These are phyloP conservation scores for Eucalyptus guilfoylei DNA, from an alignment of 345 rosid species.

Conservation along the genomic window DNA sequence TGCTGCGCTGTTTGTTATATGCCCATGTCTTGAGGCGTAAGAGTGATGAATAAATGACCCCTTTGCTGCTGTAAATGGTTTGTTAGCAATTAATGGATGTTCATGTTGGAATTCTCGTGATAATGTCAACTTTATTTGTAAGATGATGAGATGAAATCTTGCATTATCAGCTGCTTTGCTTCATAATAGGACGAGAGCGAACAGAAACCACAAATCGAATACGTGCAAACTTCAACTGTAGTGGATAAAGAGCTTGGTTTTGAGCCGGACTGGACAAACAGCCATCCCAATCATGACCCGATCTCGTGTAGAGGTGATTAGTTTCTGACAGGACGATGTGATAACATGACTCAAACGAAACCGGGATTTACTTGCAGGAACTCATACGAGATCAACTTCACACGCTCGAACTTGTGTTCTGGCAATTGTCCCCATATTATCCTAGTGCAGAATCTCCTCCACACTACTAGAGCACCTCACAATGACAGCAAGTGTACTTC, in stretches of 20 bases:
- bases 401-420: rapidly evolving
- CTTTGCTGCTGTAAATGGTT: not conserved
- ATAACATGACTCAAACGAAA: not conserved
- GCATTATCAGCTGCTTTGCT: not conserved
- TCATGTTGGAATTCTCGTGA: not conserved
- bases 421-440: not conserved
- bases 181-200: not conserved
- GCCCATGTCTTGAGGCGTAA: not conserved
- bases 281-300: not conserved
- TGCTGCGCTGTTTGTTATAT: not conserved
- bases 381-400: not conserved
- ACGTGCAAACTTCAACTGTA: not conserved
- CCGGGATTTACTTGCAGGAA: not conserved
- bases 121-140: not conserved
- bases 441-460: not conserved
- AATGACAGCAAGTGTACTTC: not conserved
- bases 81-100: not conserved
- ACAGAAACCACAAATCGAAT: not conserved
- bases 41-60: not conserved
- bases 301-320: not conserved
- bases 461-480: not conserved
- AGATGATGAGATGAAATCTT: not conserved
- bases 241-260: not conserved
- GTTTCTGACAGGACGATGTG: not conserved
- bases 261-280: not conserved